Percentiles rank a stretch among this genome's conserved stretches.
Evolutionary conservation across 2,329 filamentous ascomycete genomes (phyloP).

Genomic region (Juglanconis oblonga): DNA sequence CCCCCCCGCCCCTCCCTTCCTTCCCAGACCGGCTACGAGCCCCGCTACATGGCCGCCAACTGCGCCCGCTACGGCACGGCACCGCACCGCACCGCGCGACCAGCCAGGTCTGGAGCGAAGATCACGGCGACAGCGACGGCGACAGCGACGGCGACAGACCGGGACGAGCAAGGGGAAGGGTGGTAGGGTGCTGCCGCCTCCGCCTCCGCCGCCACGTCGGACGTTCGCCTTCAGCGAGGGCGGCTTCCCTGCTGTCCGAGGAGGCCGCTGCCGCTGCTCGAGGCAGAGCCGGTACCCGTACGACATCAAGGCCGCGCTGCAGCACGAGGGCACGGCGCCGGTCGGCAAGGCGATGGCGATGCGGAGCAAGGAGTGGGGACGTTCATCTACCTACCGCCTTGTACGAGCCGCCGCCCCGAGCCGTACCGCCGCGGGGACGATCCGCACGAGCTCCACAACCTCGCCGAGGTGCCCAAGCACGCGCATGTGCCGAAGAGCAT

Average conservation of each 20-base stretch:
- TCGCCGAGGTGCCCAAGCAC: conserved; percentile 24
- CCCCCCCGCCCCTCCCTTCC: background rate
- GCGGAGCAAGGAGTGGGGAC: conserved; percentile 35
- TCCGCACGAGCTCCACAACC: conserved; percentile 33
- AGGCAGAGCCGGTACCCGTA: conserved; percentile 41
- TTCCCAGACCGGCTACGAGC: conserved; percentile 39
- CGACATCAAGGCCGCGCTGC: conserved; percentile 40
- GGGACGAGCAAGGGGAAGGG: conserved; percentile 9
- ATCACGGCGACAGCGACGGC: conserved; percentile 42
- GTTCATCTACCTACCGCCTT: conserved; percentile 42
- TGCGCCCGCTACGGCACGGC: conserved; percentile 35
- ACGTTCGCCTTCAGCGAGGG: conserved; percentile 39
- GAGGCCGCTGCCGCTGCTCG: conserved; percentile 41
- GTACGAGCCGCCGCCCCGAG: conserved; percentile 38
- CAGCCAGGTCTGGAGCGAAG: conserved; percentile 38
- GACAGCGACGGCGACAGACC: conserved; percentile 24
- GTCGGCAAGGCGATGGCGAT: conserved; percentile 39
- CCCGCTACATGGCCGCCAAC: conserved; percentile 38
- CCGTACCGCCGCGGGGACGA: conserved; percentile 37
- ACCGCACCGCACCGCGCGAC: conserved; percentile 36
- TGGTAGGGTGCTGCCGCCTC: background rate
- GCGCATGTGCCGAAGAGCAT: conserved; percentile 11
- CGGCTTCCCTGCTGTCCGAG: conserved; percentile 37
- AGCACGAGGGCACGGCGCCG: conserved; percentile 38
- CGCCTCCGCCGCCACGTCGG: conserved; percentile 26